Evolutionary conservation across 768 basidiomycete species (phyloP).

Genomic region (Lentinula boryana): DNA sequence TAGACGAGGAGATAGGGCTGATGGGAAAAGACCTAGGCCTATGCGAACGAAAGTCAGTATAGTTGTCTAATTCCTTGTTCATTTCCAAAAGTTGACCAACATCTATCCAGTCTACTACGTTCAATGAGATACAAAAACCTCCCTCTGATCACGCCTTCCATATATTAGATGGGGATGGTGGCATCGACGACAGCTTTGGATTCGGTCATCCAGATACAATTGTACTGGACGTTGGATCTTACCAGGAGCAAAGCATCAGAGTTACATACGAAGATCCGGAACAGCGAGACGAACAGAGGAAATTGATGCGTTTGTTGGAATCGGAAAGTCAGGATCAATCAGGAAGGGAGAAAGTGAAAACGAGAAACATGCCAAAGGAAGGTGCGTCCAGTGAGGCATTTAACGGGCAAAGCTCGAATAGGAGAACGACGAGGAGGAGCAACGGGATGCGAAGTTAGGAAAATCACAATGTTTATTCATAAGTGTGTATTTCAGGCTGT

Average conservation of each 20-base stretch:
- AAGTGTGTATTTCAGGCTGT: too few relatives aligned
- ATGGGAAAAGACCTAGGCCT: conserved; percentile 31
- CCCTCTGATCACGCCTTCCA: not conserved
- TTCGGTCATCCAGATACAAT: conserved; percentile 17
- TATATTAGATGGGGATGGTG: not conserved
- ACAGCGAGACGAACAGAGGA: conserved; percentile 51
- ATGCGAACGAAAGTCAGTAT: conserved; percentile 28
- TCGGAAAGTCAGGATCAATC: conserved; percentile 12
- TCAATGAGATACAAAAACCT: not conserved
- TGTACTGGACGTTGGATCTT: conserved; percentile 14
- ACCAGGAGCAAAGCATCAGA: conserved; percentile 40
- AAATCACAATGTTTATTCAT: not conserved
- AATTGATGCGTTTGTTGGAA: conserved; percentile 49
- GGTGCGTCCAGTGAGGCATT: not conserved
- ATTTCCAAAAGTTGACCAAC: not conserved
- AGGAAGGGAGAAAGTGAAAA: not conserved
- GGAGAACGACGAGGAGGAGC: not conserved
- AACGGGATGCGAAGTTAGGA: not conserved
- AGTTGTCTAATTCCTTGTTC: not conserved
- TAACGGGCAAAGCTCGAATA: not conserved
- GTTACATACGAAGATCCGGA: conserved; percentile 68
- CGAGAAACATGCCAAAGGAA: not conserved
- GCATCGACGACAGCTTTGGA: conserved; percentile 4
- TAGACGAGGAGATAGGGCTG: conserved; percentile 7
- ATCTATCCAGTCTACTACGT: not conserved